These are phyloP conservation scores for Neurospora intermedia DNA, from an alignment of 495 filamentous ascomycete genomes.

Conservation along the genomic window DNA sequence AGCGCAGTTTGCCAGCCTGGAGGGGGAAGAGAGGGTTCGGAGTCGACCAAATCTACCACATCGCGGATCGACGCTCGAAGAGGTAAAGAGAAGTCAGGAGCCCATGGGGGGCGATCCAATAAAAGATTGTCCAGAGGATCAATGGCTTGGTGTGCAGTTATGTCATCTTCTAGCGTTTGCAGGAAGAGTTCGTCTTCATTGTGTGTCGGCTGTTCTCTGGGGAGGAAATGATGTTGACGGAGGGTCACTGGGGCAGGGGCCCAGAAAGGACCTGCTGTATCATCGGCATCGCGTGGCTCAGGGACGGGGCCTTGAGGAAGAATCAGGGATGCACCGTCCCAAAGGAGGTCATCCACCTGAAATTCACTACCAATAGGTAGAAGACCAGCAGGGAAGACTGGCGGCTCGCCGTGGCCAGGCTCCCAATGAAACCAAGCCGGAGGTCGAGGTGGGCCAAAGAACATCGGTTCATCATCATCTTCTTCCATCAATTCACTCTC, in stretches of 20 bases:
- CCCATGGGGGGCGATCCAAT: not conserved
- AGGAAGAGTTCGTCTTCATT: not conserved
- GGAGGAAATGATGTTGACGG: not conserved
- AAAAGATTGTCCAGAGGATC: not conserved
- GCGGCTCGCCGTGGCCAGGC: not conserved
- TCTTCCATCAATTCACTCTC: not conserved
- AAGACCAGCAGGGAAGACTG: not conserved
- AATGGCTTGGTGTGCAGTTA: not conserved
- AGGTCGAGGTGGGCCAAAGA: not conserved
- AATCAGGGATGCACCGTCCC: not conserved
- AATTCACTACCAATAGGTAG: not conserved
- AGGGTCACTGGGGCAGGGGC: not conserved
- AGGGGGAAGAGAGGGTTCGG: not conserved
- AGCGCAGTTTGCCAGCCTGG: not conserved
- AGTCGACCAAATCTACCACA: not conserved
- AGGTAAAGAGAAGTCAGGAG: not conserved
- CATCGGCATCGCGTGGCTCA: not conserved
- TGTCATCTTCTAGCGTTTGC: not conserved
- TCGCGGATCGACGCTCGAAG: not conserved
- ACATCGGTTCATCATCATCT: not conserved
- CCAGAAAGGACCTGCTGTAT: not conserved
- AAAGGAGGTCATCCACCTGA: not conserved
- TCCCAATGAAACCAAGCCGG: not conserved
- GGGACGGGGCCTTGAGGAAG: not conserved
- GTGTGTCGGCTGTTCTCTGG: not conserved